Conservation (phyloP, 1,284 basidiomycete genomes). For the Schizophyllum amplum region DNA sequence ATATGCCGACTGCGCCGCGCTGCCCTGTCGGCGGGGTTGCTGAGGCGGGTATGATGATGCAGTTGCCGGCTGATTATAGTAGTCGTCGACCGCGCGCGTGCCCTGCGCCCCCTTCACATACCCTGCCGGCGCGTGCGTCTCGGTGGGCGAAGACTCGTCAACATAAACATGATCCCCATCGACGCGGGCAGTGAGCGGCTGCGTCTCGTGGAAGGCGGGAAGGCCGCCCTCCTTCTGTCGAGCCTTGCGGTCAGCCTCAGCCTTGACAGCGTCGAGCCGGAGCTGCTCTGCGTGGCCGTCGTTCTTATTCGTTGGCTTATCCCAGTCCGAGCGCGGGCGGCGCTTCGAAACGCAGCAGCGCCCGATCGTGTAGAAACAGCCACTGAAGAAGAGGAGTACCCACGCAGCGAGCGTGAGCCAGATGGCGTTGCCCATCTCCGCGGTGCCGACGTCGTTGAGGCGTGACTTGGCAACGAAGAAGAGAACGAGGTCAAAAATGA, state of each 20-base stretch:
- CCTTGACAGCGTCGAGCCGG: constrained; percentile 74
- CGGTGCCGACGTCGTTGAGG: constrained; percentile 68
- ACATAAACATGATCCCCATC: constrained; percentile 48
- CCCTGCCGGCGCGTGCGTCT: constrained; percentile 24
- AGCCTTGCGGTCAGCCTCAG: constrained; percentile 73
- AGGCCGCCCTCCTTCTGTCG: constrained; percentile 57
- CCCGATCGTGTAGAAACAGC: constrained; percentile 78
- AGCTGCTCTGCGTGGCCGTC: constrained; percentile 51
- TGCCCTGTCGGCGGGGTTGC: constrained; percentile 13
- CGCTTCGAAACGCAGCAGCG: constrained; percentile 65
- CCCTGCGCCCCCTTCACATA: constrained; percentile 59
- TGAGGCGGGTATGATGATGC: constrained; percentile 33
- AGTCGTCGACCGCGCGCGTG: constrained; percentile 65
- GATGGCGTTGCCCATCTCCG: constrained; percentile 69
- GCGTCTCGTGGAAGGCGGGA: constrained; percentile 65
- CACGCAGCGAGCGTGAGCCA: constrained; percentile 86
- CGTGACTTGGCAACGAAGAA: constrained; percentile 80
- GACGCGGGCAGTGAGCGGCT: constrained; percentile 53
- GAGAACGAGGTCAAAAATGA: constrained; percentile 80
- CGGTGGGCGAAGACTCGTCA: constrained; percentile 27
- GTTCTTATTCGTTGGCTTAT: constrained; percentile 18
- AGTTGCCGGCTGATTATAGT: constrained; percentile 41
- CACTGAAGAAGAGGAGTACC: constrained; percentile 75
- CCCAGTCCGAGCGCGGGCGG: constrained; percentile 35
- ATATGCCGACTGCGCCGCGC: too few relatives aligned